Base-by-base conservation (phyloP, 2,329 filamentous ascomycete species). In the Microthyrium microscopicum region DNA sequence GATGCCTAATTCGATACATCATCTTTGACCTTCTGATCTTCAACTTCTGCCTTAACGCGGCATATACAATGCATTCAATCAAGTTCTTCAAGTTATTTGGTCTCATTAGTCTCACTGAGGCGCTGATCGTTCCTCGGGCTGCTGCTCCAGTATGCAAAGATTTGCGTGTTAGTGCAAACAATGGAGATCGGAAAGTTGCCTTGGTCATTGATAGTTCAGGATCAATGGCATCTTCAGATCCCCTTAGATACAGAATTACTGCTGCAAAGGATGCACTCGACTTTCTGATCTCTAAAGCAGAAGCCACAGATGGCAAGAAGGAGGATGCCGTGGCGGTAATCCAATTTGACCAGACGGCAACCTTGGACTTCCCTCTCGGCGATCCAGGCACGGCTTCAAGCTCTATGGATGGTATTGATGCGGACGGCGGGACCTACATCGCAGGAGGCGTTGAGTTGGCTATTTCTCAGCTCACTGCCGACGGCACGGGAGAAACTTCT, bases 121-220 rank as follows among this genome's bases (percentile, higher is more conserved):
- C n/a, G n/a, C n/a, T n/a, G n/a, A 17, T 29, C 27, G 9, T 29
- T 29, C 27, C 8, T 9, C 27, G 27, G 9, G 11, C 9, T 9
- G 9, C 27, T 8, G 27, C 8, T 11, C 27, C 27, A 8, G 16
- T 29, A 8, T 29, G 27, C 15, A 11, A 8, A 8, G 27, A 29
- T 15, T 17, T 29, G 16, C 8, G 8, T 8, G 16, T 16, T 16
- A 11, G 9, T 9, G 9, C 27, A 9, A 40, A 40, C 21, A 41
- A 37, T 34, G 40, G 40, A 16, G 40, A 34, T 15, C 40, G 40
- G 15, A 42, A 42, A 25, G 35, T 42, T 18, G 40, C 26, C 19
- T 37, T 42, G 20, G 40, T 42, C 17, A 39, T 42, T 20, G 40
- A 42, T 20, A 26, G 26, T n/a, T 42, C 40, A 8, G 39, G 39